Evolutionary conservation across 1,284 basidiomycete species (phyloP), one percentile per base, ranked within the genome.

Genomic region (Flammula alnicola): DNA sequence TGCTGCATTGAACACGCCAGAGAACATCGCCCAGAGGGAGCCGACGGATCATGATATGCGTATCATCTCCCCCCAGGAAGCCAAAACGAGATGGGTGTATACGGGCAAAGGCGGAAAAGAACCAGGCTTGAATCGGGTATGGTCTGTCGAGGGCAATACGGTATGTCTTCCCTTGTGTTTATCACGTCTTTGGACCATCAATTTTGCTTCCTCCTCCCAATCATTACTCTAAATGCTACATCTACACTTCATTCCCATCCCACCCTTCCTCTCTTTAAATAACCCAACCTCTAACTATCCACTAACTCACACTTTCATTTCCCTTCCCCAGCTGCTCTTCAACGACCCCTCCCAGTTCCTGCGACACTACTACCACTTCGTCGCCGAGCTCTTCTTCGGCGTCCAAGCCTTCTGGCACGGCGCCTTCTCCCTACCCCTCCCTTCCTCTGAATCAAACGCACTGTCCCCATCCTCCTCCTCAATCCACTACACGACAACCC

Each of bases 311-410:
- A 22, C 27, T 23, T 16, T 32, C 9, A 8, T 40, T 44, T 23
- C 14, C n/a, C n/a, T 38, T 33, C 11, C 23, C 19, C 53, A 84
- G 81, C 55, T 82, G 12, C 70, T 88, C 33, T 73, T 83, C 60
- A 87, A 88, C 62, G 86, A 88, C 54, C 85, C 86, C 1, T 50
- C 65, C 5, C 86, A 88, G 63, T 88, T 92, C 73, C 77, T 92
- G 23, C 74, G 78, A 47, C 90, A 93, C 64, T 92, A 91, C 66
- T 93, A 91, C 67, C 90, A 93, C 68, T 84, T 91, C 55, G 86
- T 86, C 27, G 89, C 85, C 0, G 90, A 93, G 63, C 78, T 91
- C 41, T 69, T 91, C 49, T 72, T 92, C 38, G 88, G 88, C 32
- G 70, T 79, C 1, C 88, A 88, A 78, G 80, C 86, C 4, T 79